Evolutionary conservation across 2,329 filamentous ascomycete species (phyloP), one percentile per base, ranked within the genome.

Genomic region (Exophiala xenobiotica): DNA sequence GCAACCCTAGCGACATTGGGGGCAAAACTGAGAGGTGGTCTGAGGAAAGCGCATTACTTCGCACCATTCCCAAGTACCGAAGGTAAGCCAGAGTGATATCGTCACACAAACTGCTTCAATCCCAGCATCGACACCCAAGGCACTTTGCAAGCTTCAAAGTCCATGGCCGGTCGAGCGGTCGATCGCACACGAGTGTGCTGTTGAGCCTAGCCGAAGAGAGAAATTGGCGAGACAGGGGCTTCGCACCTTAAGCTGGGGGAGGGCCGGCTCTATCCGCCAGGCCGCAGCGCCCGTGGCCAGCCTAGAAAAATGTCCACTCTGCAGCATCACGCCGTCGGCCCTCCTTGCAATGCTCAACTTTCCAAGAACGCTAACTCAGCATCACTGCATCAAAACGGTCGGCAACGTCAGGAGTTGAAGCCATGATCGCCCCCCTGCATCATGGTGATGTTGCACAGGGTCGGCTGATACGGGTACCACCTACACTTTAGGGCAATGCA

Each of bases 231-330:
- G 26, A 9, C 18, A 37, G 23, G 16, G 7, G n/a, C 27, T n/a
- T 35, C 31, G 18, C 31, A 20, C 40, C 20, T 31, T 20, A 22
- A 19, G 41, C 41, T 31, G 46, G 43, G 33, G 49, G 37, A 52
- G 49, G 49, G 42, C 42, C 49, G 49, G 49, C 42, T 46, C 49
- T 52, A 29, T 16, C 43, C 47, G 47, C 24, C 14, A 43, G 47
- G 27, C 42, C 39, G 47, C 31, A 19, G 8, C 7, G 19, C 37
- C n/a, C 18, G 20, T 6, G 3, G 9, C 19, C 38, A 9, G 31
- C 31, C 31, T 35, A 14, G 31, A 16, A 35, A n/a, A 35, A 35
- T 14, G 4, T 35, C 31, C 31, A 12, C 12, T 14, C 18, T 35
- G 31, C 31, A 35, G 31, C 6, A 9, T 16, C 31, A 35, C 31